Evolutionary conservation across 345 rosid species (phyloP), one percentile per base, ranked within the genome.

Genomic region (Citropsis articulata): DNA sequence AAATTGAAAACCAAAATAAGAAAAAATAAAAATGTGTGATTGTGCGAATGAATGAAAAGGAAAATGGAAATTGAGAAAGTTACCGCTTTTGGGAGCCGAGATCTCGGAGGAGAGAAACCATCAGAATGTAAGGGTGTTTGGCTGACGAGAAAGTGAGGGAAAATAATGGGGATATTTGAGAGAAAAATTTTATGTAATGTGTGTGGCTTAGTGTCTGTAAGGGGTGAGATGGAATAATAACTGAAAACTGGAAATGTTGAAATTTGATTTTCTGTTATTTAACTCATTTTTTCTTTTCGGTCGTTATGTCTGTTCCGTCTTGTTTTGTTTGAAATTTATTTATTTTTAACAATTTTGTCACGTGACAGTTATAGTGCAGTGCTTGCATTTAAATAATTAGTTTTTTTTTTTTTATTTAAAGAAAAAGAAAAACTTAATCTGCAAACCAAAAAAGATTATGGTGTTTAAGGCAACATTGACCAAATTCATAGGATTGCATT

Each of bases 71-170:
- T 22, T 36, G 5, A 22, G 75, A 69, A 62, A 33, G 53, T 71
- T 59, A 71, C 76, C 76, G 36, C 28, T 63, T 33, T 31, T 14
- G 61, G 70, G 35, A 78, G 75, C 74, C 28, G 42, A 25, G 79
- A 56, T 7, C 40, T 27, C 10, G 69, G 60, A 60, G 24, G 40
- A 71, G 6, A 13, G 40, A 19, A 71, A 31, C 75, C 80, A 69
- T 66, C 25, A 69, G 80, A 42, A 12, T 42, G 1, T 48, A 5
- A 55, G 48, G 69, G 36, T 73, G 77, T 79, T 66, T 66, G 81
- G 74, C 10, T 14, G n/a, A 57, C 72, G 72, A 72, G 81, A 78
- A 72, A 78, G 48, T 25, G 72, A 64, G 78, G 28, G 73, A 79
- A 66, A 78, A 21, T 30, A 38, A 73, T 22, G 6, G 55, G 30